Conservation (phyloP, 2,329 filamentous ascomycete species). For the Epicoccum nigrum region DNA sequence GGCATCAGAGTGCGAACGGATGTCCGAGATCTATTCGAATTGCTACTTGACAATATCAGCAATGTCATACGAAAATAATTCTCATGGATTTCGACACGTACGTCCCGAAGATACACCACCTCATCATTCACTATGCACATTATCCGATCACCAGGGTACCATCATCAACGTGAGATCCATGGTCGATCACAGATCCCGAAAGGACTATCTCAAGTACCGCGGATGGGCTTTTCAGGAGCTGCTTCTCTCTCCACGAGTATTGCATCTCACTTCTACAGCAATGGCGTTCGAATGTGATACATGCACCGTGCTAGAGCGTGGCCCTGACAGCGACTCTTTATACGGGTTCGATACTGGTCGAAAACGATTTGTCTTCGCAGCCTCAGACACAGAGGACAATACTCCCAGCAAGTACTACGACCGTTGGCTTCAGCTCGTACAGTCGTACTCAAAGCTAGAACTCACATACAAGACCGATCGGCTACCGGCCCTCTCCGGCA, state of each 20-base stretch:
- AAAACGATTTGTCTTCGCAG: slow-evolving; percentile 1
- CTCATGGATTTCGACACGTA: slow-evolving; percentile 2
- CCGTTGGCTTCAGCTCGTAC: slow-evolving; percentile 10
- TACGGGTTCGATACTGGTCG: slow-evolving; percentile 4
- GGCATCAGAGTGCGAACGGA: slow-evolving; percentile 7
- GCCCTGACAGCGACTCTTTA: slow-evolving; percentile 1
- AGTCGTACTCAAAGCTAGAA: slow-evolving; percentile 9
- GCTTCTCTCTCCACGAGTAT: slow-evolving; percentile 23
- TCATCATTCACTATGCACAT: background rate
- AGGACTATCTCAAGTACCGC: slow-evolving; percentile 4
- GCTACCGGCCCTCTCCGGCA: slow-evolving; percentile 12
- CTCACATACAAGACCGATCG: slow-evolving; percentile 12
- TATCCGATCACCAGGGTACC: background rate
- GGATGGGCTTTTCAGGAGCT: slow-evolving; percentile 32
- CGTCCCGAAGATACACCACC: background rate
- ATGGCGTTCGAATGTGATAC: slow-evolving; percentile 26
- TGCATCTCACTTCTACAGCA: slow-evolving; percentile 23
- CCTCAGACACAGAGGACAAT: background rate
- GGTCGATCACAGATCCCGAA: slow-evolving; percentile 8
- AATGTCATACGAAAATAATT: slow-evolving; percentile 13
- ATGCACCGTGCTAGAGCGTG: slow-evolving; percentile 5
- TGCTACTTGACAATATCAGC: slow-evolving; percentile 13
- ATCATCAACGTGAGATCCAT: slow-evolving; percentile 4
- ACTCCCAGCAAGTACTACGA: background rate
- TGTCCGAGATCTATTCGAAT: slow-evolving; percentile 10